Base-by-base conservation (phyloP, 345 rosid genomes). In the Eucalyptus pumila region DNA sequence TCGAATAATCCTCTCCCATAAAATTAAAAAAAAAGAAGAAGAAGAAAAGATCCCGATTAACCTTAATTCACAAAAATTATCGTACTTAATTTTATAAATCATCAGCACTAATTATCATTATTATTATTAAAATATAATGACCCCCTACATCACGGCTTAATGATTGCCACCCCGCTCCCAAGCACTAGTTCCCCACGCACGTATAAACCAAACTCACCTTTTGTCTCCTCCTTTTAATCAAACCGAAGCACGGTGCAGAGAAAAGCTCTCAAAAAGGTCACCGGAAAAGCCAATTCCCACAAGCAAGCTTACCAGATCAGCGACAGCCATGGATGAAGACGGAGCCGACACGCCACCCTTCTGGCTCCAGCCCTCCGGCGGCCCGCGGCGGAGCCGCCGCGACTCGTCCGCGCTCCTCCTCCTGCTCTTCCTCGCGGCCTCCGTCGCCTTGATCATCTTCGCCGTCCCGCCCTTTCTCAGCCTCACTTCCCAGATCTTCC, bases 321-420 rank as follows among this genome's bases (percentile, higher is more conserved):
- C 85, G 47, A 40, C 85, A 6, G 85, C 85, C 85, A 94, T 94
- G 97, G 95, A 94, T 72, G 96, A 92, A 80, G 96, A 95, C 42
- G 93, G 86, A 1, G 94, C 93, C 91, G 94, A 95, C 89, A 85
- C 58, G 67, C 87, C 97, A 24, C 97, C 95, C 27, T 96, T 95
- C 86, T 97, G 99, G 99, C 94, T 94, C 87, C 95, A 94, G 76
- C n/a, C 93, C 83, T 45, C 91, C 87, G 83, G 76, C 90, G 13
- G 30, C 30, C 90, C 12, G 87, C 91, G 88, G 88, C 89, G 94
- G 90, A 86, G 88, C 52, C 90, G 87, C 89, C 92, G 94, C 60
- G 89, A 90, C 60, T 91, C 91, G 42, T 88, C 91, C 6, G 92
- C 86, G 92, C 90, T 91, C 86, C 45, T 81, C 72, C 32, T 86